Percentiles rank a stretch among this genome's conserved stretches.
Conservation (phyloP, 495 filamentous ascomycete genomes). For the Neurospora sp. region DNA sequence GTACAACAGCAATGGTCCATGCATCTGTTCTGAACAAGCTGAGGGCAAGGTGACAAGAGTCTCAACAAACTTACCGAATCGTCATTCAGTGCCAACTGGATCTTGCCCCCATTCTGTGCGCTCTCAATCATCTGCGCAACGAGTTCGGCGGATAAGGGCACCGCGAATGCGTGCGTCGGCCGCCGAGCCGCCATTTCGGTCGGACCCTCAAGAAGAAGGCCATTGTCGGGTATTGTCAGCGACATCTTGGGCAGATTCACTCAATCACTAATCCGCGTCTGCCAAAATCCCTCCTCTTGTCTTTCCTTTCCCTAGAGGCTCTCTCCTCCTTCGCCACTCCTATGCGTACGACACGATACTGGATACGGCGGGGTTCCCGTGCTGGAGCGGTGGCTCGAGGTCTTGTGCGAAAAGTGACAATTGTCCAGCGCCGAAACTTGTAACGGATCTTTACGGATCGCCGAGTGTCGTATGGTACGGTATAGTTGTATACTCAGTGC, state of each 20-base stretch:
- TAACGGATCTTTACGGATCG: neutral
- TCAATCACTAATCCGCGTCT: constrained; percentile 4
- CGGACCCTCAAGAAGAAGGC: constrained; percentile 36
- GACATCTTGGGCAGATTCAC: constrained; percentile 17
- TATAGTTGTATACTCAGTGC: neutral
- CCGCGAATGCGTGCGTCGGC: constrained; percentile 46
- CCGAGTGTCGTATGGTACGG: neutral
- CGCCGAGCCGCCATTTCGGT: constrained; percentile 23
- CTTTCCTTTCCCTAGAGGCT: neutral
- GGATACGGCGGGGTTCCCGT: neutral
- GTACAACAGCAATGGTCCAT: constrained; percentile 1
- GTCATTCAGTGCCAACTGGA: constrained; percentile 48
- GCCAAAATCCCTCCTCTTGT: constrained; percentile 1
- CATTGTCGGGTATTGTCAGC: constrained; percentile 32
- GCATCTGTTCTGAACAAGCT: neutral
- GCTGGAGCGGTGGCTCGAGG: neutral
- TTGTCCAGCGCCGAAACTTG: neutral
- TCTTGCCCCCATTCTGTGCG: constrained; percentile 50
- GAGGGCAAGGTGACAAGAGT: constrained; percentile 7
- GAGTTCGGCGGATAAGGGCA: constrained; percentile 53
- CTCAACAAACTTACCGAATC: constrained; percentile 40
- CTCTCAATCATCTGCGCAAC: constrained; percentile 63
- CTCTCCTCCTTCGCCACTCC: neutral
- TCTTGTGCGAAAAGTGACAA: neutral
- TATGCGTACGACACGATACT: neutral